Conservation (phyloP, 768 basidiomycete genomes). For the Nidularia sp. region DNA sequence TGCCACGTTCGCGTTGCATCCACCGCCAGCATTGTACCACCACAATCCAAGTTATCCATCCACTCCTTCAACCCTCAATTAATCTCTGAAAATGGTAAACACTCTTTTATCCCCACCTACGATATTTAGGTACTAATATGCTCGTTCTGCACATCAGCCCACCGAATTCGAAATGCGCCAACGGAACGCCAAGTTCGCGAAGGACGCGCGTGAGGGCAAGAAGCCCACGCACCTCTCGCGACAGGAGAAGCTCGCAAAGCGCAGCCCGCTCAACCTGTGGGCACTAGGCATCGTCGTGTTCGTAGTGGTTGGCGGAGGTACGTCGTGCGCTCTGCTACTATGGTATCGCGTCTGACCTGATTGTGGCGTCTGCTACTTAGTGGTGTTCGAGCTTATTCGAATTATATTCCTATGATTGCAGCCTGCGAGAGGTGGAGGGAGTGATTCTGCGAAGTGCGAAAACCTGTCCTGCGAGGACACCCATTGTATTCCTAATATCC, state of each 20-base stretch:
- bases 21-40: background rate
- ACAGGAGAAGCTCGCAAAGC: constrained; percentile 65
- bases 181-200: constrained; percentile 78
- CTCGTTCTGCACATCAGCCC: constrained; percentile 38
- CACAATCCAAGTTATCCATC: background rate
- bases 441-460: background rate
- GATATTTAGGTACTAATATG: background rate
- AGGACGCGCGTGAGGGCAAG: constrained; percentile 69
- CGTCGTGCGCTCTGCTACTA: constrained; percentile 16
- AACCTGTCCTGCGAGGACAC: too few relatives aligned
- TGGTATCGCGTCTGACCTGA: background rate
- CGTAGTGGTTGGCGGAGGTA: constrained; percentile 78
- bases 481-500: background rate
- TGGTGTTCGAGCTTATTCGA: constrained; percentile 68
- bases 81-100: constrained; percentile 21
- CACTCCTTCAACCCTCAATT: constrained; percentile 1
- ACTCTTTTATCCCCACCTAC: background rate
- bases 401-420: constrained; percentile 57
- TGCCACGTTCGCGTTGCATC: constrained; percentile 16
- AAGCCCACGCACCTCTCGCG: constrained; percentile 70
- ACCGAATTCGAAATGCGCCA: constrained; percentile 81
- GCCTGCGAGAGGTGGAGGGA: background rate
- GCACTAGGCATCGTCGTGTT: constrained; percentile 72
- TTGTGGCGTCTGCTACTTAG: constrained; percentile 26
- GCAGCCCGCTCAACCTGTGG: constrained; percentile 73